A percentile compares a stretch with the other conserved stretches of the same genome.
Evolutionary conservation across 1,139 yeast species (phyloP).

Genomic region (Diutina neorugosa): DNA sequence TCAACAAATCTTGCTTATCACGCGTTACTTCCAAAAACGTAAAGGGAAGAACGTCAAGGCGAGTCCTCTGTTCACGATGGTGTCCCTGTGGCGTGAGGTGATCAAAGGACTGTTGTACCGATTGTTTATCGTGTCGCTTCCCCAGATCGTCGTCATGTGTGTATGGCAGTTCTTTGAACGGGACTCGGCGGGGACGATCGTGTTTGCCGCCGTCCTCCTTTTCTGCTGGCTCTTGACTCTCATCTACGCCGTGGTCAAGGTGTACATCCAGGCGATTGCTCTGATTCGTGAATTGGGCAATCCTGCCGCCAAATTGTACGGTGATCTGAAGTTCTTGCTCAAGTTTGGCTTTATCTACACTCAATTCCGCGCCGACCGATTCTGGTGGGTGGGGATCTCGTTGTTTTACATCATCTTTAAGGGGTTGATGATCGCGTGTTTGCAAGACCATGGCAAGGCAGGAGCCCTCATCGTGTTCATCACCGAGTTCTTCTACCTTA

Average conservation of each 20-base stretch:
- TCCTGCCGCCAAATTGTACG: conserved; percentile 85
- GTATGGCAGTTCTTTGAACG: conserved; percentile 80
- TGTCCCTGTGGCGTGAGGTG: conserved; percentile 17
- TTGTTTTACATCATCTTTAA: conserved; percentile 59
- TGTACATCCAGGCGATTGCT: conserved; percentile 55
- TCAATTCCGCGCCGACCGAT: conserved; percentile 79
- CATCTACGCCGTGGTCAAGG: conserved; percentile 66
- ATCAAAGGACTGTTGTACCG: conserved; percentile 86
- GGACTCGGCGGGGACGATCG: conserved; percentile 76
- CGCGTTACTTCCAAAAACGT: conserved; percentile 48
- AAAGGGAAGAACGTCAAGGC: conserved; percentile 22
- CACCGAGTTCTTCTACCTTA: conserved; percentile 61
- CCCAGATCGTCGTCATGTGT: conserved; percentile 72
- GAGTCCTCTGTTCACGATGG: neutral
- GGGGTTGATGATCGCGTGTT: conserved; percentile 75
- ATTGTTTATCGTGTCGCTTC: conserved; percentile 68
- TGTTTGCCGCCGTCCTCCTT: conserved; percentile 63
- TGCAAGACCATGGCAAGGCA: conserved; percentile 67
- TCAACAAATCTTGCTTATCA: conserved; percentile 64
- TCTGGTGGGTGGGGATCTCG: conserved; percentile 65
- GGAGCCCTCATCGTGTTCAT: conserved; percentile 71
- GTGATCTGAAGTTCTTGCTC: conserved; percentile 71
- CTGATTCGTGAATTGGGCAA: conserved; percentile 68
- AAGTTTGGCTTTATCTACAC: conserved; percentile 88
- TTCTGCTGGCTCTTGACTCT: conserved; percentile 46